Evolutionary conservation across 371 early-diverging fungal genomes (phyloP).

Genomic region (Mortierella polycephala): DNA sequence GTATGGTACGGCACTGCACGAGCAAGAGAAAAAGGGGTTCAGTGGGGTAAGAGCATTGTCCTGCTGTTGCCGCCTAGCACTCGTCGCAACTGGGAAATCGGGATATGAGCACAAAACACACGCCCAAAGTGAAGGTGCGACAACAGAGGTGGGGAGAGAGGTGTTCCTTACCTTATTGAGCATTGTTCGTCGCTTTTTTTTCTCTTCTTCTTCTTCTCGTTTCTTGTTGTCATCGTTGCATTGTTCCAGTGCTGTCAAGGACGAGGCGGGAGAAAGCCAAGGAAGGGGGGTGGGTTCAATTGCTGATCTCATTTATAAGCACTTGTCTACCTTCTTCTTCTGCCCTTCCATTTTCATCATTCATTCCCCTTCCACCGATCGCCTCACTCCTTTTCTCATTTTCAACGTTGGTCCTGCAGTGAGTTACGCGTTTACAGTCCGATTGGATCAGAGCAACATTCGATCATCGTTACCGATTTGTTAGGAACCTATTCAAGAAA

Average conservation of each 20-base stretch:
- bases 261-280: too few relatives aligned
- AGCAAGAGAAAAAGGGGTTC: too few relatives aligned
- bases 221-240: too few relatives aligned
- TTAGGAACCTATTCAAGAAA: too few relatives aligned
- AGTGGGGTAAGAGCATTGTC: too few relatives aligned
- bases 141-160: background rate
- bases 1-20: too few relatives aligned
- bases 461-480: too few relatives aligned
- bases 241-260: too few relatives aligned
- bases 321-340: background rate
- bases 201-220: background rate
- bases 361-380: background rate
- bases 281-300: background rate
- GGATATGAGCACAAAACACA: background rate
- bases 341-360: background rate
- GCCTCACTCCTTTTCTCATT: slow-evolving; percentile 2
- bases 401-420: background rate
- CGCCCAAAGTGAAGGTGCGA: background rate
- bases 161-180: slow-evolving; percentile 25
- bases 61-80: background rate
- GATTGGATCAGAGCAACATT: too few relatives aligned
- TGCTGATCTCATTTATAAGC: slow-evolving; percentile 1
- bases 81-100: slow-evolving; percentile 4
- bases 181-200: slow-evolving; percentile 1
- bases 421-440: too few relatives aligned